Conservation (phyloP, 164 flowering plant genomes). For the Umbilicus rupestris region DNA sequence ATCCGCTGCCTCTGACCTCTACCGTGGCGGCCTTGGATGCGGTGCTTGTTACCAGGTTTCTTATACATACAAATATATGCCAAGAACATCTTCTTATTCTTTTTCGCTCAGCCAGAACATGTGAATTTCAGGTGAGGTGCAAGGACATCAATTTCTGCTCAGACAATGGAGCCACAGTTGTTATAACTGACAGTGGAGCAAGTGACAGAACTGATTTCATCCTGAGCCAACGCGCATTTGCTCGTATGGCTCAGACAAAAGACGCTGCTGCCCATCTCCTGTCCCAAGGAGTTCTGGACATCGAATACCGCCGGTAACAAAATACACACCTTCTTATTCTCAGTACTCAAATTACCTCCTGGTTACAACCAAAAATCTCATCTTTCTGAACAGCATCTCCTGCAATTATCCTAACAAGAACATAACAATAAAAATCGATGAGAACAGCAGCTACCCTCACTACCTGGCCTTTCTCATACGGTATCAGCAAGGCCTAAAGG, state of each 20-base stretch:
- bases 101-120: not conserved
- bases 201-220: conserved; percentile 60
- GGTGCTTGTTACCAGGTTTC: conserved; percentile 84
- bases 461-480: conserved; percentile 66
- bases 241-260: conserved; percentile 54
- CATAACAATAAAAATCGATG: conserved; percentile 63
- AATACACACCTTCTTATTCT: not conserved
- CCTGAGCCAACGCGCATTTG: conserved; percentile 51
- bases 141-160: conserved; percentile 53
- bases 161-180: conserved; percentile 66
- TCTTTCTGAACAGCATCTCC: conserved; percentile 41
- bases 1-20: conserved; percentile 72
- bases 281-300: conserved; percentile 47
- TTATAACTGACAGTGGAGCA: conserved; percentile 63
- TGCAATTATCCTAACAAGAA: conserved; percentile 74
- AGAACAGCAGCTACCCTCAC: conserved; percentile 56
- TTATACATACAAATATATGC: not conserved
- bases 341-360: not conserved
- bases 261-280: conserved; percentile 43
- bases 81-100: not conserved
- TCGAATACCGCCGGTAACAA: conserved; percentile 62
- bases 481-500: conserved; percentile 71
- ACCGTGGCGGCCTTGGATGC: conserved; percentile 67
- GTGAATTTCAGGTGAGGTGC: conserved; percentile 52
- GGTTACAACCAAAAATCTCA: not conserved